A percentile compares a stretch with the other conserved stretches of the same genome.
These are phyloP conservation scores for Thinopyrum elongatum DNA, from an alignment of 176 grass and related monocot species.

Conservation along the genomic window DNA sequence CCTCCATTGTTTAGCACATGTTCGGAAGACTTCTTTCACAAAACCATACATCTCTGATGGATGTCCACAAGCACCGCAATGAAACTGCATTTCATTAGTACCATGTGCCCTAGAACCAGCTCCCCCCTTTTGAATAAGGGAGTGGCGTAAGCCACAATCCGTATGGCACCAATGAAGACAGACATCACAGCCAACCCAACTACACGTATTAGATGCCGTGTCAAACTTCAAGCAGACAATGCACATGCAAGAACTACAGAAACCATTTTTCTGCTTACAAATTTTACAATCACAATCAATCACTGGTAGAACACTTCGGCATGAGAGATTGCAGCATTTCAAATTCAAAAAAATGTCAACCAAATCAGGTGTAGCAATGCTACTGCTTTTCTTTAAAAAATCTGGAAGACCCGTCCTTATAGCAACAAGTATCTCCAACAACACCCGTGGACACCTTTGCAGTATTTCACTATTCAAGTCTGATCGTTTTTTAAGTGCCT, in stretches of 20 bases:
- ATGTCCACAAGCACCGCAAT: constrained; percentile 77
- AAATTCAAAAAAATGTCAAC: constrained; percentile 78
- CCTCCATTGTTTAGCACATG: constrained; percentile 79
- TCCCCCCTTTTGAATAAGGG: constrained; percentile 65
- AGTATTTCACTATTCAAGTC: constrained; percentile 64
- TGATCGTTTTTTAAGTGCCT: constrained; percentile 67
- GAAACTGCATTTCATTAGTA: constrained; percentile 63
- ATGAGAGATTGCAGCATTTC: constrained; percentile 83
- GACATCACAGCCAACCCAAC: constrained; percentile 93
- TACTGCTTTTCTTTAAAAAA: constrained; percentile 56
- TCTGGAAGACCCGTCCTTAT: constrained; percentile 76
- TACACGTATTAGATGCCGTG: constrained; percentile 84
- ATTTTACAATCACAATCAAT: constrained; percentile 87
- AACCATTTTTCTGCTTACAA: constrained; percentile 62
- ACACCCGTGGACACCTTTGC: constrained; percentile 52
- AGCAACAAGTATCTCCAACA: constrained; percentile 84
- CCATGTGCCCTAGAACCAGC: constrained; percentile 37
- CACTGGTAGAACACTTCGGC: constrained; percentile 65
- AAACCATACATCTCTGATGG: constrained; percentile 98
- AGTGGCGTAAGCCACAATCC: constrained; percentile 68
- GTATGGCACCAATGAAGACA: constrained; percentile 99
- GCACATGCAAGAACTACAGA: constrained; percentile 94
- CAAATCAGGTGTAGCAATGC: constrained; percentile 64
- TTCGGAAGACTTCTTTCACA: constrained; percentile 90
- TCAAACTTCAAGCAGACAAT: constrained; percentile 86